Conservation (phyloP, 805 yeast genomes). For the Suhomyces vadensis region DNA sequence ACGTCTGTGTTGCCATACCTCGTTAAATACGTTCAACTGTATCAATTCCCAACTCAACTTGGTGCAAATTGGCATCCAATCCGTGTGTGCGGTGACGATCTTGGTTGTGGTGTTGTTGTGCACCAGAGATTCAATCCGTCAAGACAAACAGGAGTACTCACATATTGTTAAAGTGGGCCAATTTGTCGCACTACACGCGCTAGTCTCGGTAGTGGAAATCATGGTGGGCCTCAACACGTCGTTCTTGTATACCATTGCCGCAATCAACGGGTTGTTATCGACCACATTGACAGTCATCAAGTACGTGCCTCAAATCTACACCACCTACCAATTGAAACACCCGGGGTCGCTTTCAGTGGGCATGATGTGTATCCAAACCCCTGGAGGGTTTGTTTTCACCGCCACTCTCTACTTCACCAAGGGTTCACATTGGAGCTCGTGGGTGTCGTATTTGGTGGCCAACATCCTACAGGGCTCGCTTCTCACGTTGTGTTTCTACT, state of each 20-base stretch:
- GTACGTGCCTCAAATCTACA: conserved; percentile 75
- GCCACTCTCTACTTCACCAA: conserved; percentile 67
- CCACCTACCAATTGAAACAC: conserved; percentile 67
- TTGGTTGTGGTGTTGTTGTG: conserved; percentile 53
- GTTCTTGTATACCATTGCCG: conserved; percentile 46
- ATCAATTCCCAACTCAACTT: conserved; percentile 64
- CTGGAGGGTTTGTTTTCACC: conserved; percentile 85
- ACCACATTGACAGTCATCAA: conserved; percentile 65
- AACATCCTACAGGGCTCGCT: conserved; percentile 66
- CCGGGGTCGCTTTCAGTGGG: conserved; percentile 78
- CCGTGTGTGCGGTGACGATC: conserved; percentile 58
- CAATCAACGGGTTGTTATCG: conserved; percentile 63
- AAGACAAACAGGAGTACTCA: conserved; percentile 45
- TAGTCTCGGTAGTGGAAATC: conserved; percentile 34
- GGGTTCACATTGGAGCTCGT: conserved; percentile 82
- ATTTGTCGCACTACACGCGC: conserved; percentile 39
- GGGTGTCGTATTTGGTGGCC: conserved; percentile 78
- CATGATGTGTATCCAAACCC: conserved; percentile 86
- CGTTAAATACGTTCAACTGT: conserved; percentile 56
- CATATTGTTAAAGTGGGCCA: conserved; percentile 43
- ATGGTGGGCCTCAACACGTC: conserved; percentile 30
- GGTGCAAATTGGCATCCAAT: conserved; percentile 65
- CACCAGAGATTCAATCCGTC: conserved; percentile 48
- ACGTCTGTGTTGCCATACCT: conserved; percentile 55
- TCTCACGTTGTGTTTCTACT: conserved; percentile 59